These are phyloP conservation scores for Apiotrichum mycotoxinovorans DNA, from an alignment of 1,284 basidiomycete species.

Conservation along the genomic window DNA sequence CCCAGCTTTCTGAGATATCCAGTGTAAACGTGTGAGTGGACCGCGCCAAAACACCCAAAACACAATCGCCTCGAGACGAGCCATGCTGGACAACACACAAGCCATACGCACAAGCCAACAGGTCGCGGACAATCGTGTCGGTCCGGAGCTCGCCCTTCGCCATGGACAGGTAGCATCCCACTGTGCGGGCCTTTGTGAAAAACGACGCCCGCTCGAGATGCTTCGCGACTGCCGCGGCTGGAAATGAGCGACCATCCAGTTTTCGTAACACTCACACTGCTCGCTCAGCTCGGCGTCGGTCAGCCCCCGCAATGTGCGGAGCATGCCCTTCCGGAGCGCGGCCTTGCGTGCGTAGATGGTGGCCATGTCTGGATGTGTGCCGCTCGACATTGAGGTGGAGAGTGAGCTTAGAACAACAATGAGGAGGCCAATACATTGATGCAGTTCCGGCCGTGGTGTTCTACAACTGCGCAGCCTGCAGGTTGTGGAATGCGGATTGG, in stretches of 20 bases:
- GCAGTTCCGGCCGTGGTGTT: too few species aligned
- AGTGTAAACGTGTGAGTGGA: too few species aligned
- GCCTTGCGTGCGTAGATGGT: slow-evolving; percentile 35
- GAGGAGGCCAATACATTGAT: too few species aligned
- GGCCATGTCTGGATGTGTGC: slow-evolving; percentile 14
- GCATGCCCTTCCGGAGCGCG: slow-evolving; percentile 37
- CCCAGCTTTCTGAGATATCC: too few species aligned
- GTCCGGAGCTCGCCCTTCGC: slow-evolving; percentile 46
- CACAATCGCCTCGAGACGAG: too few species aligned
- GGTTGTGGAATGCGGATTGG: too few species aligned
- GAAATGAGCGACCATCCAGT: neutral
- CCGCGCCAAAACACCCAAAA: too few species aligned
- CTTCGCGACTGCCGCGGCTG: slow-evolving; percentile 38
- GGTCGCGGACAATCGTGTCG: slow-evolving; percentile 32
- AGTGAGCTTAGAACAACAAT: neutral
- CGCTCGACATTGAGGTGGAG: neutral
- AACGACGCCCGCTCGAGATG: slow-evolving; percentile 28
- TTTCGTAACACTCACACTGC: slow-evolving; percentile 35
- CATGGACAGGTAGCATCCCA: slow-evolving; percentile 49
- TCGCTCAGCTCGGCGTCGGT: slow-evolving; percentile 30
- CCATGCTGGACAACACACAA: too few species aligned
- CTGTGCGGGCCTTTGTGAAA: slow-evolving; percentile 32
- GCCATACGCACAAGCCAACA: slow-evolving; percentile 21
- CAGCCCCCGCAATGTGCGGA: slow-evolving; percentile 33
- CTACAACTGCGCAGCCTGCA: too few species aligned